Conservation (phyloP, 2,329 filamentous ascomycete species). For the Rhexocercosporidium sp. region DNA sequence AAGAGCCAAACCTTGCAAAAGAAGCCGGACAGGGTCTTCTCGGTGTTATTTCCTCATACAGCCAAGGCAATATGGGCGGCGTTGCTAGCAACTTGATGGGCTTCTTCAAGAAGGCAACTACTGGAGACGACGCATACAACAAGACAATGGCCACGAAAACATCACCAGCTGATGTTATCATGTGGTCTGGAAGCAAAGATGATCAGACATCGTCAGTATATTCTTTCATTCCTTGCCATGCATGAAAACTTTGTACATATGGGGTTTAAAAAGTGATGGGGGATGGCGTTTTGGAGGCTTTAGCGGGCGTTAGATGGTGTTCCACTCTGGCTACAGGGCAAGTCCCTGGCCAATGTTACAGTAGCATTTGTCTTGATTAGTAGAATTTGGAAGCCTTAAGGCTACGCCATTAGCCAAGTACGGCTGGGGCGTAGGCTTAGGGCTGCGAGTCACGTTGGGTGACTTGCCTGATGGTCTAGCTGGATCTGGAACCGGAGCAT, state of each 20-base stretch:
- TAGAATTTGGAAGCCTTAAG: slow-evolving; percentile 37
- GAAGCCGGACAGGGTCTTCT: slow-evolving; percentile 70
- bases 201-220: slow-evolving; percentile 84
- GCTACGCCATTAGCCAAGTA: slow-evolving; percentile 34
- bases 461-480: slow-evolving; percentile 22
- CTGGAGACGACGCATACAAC: slow-evolving; percentile 78
- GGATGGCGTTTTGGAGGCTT: slow-evolving; percentile 51
- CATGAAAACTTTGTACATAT: slow-evolving; percentile 64
- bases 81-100: slow-evolving; percentile 82
- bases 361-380: slow-evolving; percentile 24
- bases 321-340: slow-evolving; percentile 28
- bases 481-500: background rate
- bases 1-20: slow-evolving; percentile 71
- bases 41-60: slow-evolving; percentile 65
- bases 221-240: slow-evolving; percentile 49
- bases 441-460: slow-evolving; percentile 43
- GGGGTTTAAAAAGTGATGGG: slow-evolving; percentile 60
- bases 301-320: slow-evolving; percentile 35
- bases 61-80: slow-evolving; percentile 80
- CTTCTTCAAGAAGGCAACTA: slow-evolving; percentile 86
- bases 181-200: slow-evolving; percentile 98
- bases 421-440: slow-evolving; percentile 38
- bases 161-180: slow-evolving; percentile 91
- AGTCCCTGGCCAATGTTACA: slow-evolving; percentile 29
- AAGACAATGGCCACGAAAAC: slow-evolving; percentile 88